Conservation (phyloP, 371 early-diverging fungal genomes). For the Coemansia sp. region DNA sequence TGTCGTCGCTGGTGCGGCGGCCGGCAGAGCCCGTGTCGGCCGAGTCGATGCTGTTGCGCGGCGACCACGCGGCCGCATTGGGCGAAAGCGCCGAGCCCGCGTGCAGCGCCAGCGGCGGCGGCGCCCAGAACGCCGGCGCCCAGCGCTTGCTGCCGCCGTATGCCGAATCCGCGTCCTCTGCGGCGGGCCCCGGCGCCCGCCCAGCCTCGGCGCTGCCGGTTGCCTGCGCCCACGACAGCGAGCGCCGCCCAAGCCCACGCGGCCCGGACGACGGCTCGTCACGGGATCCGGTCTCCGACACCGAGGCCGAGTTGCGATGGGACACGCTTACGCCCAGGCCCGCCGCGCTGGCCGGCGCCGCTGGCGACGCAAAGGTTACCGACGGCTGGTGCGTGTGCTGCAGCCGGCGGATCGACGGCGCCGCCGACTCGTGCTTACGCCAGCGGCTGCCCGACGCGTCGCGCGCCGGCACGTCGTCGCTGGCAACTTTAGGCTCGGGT, state of each 20-base stretch:
- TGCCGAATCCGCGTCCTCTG: background rate
- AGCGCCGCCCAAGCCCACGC: constrained; percentile 7
- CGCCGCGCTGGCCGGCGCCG: background rate
- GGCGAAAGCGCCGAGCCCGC: background rate
- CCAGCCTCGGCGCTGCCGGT: background rate
- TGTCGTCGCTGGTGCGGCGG: constrained; percentile 25
- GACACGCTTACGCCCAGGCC: constrained; percentile 36
- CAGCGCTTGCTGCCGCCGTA: constrained; percentile 6
- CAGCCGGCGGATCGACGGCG: constrained; percentile 20
- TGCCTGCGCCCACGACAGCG: constrained; percentile 10
- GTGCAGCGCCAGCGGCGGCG: constrained; percentile 11
- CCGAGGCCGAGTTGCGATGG: background rate
- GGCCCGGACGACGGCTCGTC: background rate
- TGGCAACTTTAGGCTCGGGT: background rate
- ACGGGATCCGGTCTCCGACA: background rate
- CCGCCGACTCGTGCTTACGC: constrained; percentile 16
- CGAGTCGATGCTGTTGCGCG: constrained; percentile 26
- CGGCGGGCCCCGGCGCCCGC: background rate
- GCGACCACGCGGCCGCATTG: constrained; percentile 19
- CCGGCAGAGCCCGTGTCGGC: constrained; percentile 13
- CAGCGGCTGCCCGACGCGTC: constrained; percentile 7
- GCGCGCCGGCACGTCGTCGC: too few species aligned
- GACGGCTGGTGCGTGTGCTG: background rate
- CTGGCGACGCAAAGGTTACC: too few species aligned
- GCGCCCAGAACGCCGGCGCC: constrained; percentile 47